Base-by-base conservation (phyloP, 2,329 filamentous ascomycete species). In the Neonectria ditissima region DNA sequence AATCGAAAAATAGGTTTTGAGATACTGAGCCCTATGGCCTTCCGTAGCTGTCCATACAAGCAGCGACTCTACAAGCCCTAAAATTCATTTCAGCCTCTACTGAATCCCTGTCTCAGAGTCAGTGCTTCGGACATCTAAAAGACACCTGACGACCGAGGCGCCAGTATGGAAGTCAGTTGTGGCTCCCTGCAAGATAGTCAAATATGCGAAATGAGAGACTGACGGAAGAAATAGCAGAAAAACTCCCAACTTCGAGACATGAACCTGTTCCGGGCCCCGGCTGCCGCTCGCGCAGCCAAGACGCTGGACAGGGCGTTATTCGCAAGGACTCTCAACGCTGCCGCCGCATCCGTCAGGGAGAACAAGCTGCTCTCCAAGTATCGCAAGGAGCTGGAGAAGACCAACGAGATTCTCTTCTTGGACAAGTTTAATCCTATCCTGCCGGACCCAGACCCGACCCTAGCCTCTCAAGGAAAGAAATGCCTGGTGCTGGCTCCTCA, bases 231-330 rank as follows among this genome's bases (percentile, higher is more conserved):
- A 65, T 45, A 53, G 53, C 37, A 70, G 72, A 75, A 74, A 68
- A 73, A 69, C 65, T 68, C 72, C 43, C 69, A 72, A 48, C 59
- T 75, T 24, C 74, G 77, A 63, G 79, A 81, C 50, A 89, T 88
- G 86, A 82, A 80, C 67, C 75, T 87, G 54, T 92, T 97, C 78
- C 89, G 90, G 69, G 93, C 94, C 50, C 94, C 94, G 24, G 84
- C 60, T 26, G 60, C 94, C 63, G 77, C 95, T 72, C 91, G 92
- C 77, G 89, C 91, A 63, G 92, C 93, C 82, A 89, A 89, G 75
- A 86, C 87, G 53, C 88, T 99, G 67, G 94, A 99, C 81, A 90
- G 92, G 69, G 86, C 90, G 16, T 90, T 97, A 67, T 98, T 98
- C 82, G 84, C 87, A 55, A 93, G 91, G 77, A 92, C 85, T 1